Evolutionary conservation across 768 basidiomycete genomes (phyloP).

Genomic region (Mycena pura): DNA sequence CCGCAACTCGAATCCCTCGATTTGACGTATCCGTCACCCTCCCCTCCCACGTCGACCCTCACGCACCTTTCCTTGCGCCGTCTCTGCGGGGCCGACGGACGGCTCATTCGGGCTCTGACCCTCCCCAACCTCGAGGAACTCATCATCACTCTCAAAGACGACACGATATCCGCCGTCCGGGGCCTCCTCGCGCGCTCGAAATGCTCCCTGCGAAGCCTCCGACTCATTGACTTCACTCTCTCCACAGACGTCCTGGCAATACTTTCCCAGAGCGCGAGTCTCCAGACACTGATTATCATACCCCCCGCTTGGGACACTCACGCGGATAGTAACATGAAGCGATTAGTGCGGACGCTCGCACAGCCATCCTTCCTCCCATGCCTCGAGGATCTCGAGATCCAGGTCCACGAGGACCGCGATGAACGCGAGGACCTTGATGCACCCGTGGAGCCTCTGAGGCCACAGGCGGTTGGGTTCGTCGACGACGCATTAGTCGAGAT

Average conservation of each 20-base stretch:
- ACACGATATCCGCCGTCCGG: constrained; percentile 1
- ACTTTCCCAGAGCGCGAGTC: neutral
- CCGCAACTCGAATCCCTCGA: constrained; percentile 5
- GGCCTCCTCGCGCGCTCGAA: constrained; percentile 2
- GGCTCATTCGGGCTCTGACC: constrained; percentile 6
- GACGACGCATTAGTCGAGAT: constrained; percentile 8
- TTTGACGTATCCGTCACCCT: neutral
- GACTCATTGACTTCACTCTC: constrained; percentile 3
- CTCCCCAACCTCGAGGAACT: constrained; percentile 5
- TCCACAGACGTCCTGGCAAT: neutral
- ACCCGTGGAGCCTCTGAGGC: neutral
- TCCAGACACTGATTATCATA: neutral
- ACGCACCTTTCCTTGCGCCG: constrained; percentile 5
- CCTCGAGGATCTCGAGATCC: constrained; percentile 7
- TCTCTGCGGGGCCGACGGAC: neutral
- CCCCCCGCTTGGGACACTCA: neutral
- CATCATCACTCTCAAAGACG: neutral
- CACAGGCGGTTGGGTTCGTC: neutral
- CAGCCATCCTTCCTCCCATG: constrained; percentile 14
- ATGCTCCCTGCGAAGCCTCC: constrained; percentile 7
- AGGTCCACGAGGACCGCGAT: neutral
- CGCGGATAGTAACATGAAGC: neutral
- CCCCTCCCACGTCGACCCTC: neutral
- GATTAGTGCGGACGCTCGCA: neutral
- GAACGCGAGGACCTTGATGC: neutral